Evolutionary conservation across 2,329 filamentous ascomycete genomes (phyloP), one percentile per base, ranked within the genome.

Genomic region (Fusarium clavum): DNA sequence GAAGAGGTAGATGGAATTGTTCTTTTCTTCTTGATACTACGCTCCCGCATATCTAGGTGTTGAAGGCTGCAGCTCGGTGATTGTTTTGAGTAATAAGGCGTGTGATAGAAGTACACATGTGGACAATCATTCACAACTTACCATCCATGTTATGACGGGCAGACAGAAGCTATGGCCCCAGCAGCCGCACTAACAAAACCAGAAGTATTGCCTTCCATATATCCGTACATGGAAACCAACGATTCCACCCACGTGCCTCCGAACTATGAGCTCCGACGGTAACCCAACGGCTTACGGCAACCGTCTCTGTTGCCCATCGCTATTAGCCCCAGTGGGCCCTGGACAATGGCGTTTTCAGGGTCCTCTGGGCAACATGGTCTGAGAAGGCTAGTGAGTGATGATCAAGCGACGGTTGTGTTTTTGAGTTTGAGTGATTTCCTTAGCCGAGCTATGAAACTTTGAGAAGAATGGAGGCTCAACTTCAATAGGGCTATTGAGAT

Each of bases 381-480:
- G 47, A 40, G 9, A 38, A 29, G 16, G 16, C 48, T 66, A 34
- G 52, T 27, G 41, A 49, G 49, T 45, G 34, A 40, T 34, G 10
- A 41, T 30, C 29, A 52, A 49, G 51, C 30, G 47, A 44, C 51
- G 34, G 38, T 46, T 70, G 49, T 20, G 24, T 20, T 43, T 43
- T 52, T 62, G 61, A 69, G 55, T 67, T 69, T 69, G 61, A 53
- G 61, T 61, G 44, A 70, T 61, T 69, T 69, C 66, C 47, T 66
- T 30, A 51, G 55, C 49, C 45, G 34, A n/a, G 55, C 47, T 30
- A 40, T 29, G 10, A 34, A 41, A 22, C n/a, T 22, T 25, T 40
- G 14, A 18, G 32, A 29, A 16, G 6, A 41, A 46, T 29, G 30
- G 47, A 43, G 46, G n/a, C 12, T 54, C 30, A 61, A 47, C 38